Evolutionary conservation across 192 early-diverging fungal species (phyloP), one percentile per base, ranked within the genome.

Genomic region (Podila verticillata): DNA sequence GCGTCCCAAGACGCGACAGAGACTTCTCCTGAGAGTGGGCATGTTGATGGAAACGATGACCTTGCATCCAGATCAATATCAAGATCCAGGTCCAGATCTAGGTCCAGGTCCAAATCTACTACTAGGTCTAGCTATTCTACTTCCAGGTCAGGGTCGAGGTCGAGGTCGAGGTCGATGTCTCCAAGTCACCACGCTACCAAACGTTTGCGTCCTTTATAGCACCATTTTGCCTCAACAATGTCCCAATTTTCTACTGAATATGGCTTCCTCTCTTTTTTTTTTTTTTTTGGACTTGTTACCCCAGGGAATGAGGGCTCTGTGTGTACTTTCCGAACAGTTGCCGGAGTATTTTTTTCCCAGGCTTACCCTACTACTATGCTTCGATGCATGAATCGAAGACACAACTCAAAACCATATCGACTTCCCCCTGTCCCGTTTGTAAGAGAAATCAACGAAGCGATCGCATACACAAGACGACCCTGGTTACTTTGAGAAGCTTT

Each of bases 141-240:
- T 4, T 63, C 61, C 22, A 61, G 62, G 26, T 72, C 70, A 59
- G 36, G 61, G 34, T 63, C 63, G 17, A 59, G 71, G 20, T 71
- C 69, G 13, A 51, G 36, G 17, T 72, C 61, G 8, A 35, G 54
- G 20, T 57, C 65, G n/a, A 15, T 44, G 15, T 44, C 39, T 44
- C 39, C 39, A 17, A 44, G 13, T 44, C 15, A 17, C 2, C 39
- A 44, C 39, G 12, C 39, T 44, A 44, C 39, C 39, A 44, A 44
- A 44, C 39, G 39, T 15, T 13, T 17, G 3, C 39, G 39, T 15
- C 17, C 39, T 10, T 13, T 7, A 44, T 44, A 44, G 39, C 13
- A 15, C 39, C 39, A 54, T 4, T 54, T 54, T 47, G 7, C 48
- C 48, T 34, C 32, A 34, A 34, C 32, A 34, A 34, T 34, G 39